These are phyloP conservation scores for Chloris gayana DNA, from an alignment of 176 grass and related monocot species.

Conservation along the genomic window DNA sequence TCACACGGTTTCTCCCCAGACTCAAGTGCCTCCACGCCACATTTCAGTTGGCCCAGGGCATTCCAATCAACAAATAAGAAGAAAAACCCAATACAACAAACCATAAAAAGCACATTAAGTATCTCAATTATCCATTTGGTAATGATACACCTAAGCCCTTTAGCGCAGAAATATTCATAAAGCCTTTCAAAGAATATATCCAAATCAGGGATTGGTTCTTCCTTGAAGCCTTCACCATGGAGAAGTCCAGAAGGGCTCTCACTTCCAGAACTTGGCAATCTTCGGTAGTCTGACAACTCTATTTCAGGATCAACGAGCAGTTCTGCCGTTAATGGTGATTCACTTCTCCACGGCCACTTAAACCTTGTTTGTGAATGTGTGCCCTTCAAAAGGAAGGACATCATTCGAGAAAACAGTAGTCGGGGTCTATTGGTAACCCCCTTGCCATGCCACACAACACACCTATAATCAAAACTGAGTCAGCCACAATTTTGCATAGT, in stretches of 20 bases:
- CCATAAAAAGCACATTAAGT: slow-evolving; percentile 83
- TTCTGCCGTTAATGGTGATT: slow-evolving; percentile 56
- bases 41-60: slow-evolving; percentile 67
- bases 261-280: slow-evolving; percentile 53
- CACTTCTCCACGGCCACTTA: slow-evolving; percentile 68
- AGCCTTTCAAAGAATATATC: slow-evolving; percentile 94
- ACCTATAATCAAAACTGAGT: slow-evolving; percentile 22
- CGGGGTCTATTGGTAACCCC: slow-evolving; percentile 24
- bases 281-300: slow-evolving; percentile 80
- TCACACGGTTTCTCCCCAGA: slow-evolving; percentile 90
- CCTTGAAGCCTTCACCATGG: slow-evolving; percentile 62
- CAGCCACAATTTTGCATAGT: slow-evolving; percentile 4
- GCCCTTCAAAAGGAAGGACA: slow-evolving; percentile 60
- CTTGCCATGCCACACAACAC: slow-evolving; percentile 53
- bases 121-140: slow-evolving; percentile 94
- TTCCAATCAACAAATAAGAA: slow-evolving; percentile 95
- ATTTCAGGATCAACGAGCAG: slow-evolving; percentile 78
- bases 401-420: slow-evolving; percentile 49
- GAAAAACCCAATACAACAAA: slow-evolving; percentile 93
- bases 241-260: slow-evolving; percentile 87
- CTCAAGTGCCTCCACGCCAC: slow-evolving; percentile 90
- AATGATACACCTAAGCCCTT: slow-evolving; percentile 88
- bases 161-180: slow-evolving; percentile 89
- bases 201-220: slow-evolving; percentile 73
- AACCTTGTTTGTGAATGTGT: slow-evolving; percentile 42